Evolutionary conservation across 257 asterid genomes (phyloP), one percentile per base, ranked within the genome.

Genomic region (Gynochthodes officinalis): DNA sequence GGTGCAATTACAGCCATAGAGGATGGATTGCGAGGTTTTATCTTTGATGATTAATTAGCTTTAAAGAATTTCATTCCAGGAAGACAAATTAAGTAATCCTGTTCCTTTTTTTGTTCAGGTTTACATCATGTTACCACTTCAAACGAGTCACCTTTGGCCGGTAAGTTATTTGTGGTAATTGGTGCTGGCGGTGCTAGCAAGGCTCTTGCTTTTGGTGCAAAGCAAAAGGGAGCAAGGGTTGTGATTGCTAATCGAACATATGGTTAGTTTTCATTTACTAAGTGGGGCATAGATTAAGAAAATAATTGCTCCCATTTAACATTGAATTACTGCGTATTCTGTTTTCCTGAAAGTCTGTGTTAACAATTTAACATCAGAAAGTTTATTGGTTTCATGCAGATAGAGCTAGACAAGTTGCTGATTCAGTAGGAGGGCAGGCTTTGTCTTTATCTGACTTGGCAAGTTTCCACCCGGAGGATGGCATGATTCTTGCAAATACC

Each of bases 171-270:
- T 73, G 85, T 95, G 32, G 94, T 95, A 71, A 86, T 92, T 70
- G 99, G 98, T 54, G 99, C 99, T 68, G 99, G 99, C 32, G 99
- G 99, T 46, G 99, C 98, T n/a, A 98, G 97, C 53, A 92, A 86
- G 84, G 94, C 98, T 27, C 89, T 95, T 61, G 99, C 99, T 66
- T 92, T 86, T 74, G 99, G 99, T 44, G 98, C 99, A 65, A 95
- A 92, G 80, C 89, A 79, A 81, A 95, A 95, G 85, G 99, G 99
- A 58, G 97, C 98, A 75, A 80, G 91, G 70, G 92, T 95, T 10
- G 96, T 86, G 77, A 86, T 95, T 70, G 98, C 96, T 64, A 92
- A 95, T 79, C 98, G 98, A 75, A 95, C 97, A 66, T 89, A 89
- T 78, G 99, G 99, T 92, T 60, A 85, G 91, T 75, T 64, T 19